Base-by-base conservation (phyloP, 2,329 filamentous ascomycete species). In the Huntiella decipiens region DNA sequence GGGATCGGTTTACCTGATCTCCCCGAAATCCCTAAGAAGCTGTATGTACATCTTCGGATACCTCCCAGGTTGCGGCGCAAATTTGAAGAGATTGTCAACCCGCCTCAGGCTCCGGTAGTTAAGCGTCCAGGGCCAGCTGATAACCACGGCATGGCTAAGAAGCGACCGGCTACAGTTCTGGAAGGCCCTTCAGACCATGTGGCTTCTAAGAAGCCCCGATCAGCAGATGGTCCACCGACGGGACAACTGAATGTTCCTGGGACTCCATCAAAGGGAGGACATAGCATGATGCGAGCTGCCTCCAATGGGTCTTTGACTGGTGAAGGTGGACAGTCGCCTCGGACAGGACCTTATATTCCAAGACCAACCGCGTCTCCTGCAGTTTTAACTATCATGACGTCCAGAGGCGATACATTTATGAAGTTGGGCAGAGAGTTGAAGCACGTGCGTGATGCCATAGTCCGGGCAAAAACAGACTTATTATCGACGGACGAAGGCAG, bases 391-490 rank as follows among this genome's bases (percentile, higher is more conserved):
- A 31, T 41, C 15, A 41, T 41, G 39, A 41, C 15, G 11, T 13
- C 12, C 15, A 56, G 10, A 56, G 56, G 16, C 44, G 54, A 16
- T 5, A 53, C 40, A 54, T 31, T 65, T 52, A 57, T 56, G 22
- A 55, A 51, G 2, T 53, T 73, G 5, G 72, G 67, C 2, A 66
- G 61, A 31, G 66, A 63, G 45, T 59, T 75, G 13, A 76, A 76
- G 59, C 71, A 73, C 50, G 60, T 65, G 10, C 67, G 70, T 19
- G 72, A 76, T 51, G 63, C 58, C 12, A 62, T 71, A 50, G 53
- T 47, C 15, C 48, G 22, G 8, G 48, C 19, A 32, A 56, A 38
- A 51, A 45, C 0, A 53, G 52, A 12, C 33, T 52, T 58, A 4
- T 56, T 49, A 3, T 46, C 48, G 5, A 53, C 47, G 47, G 53